Base-by-base conservation (phyloP, 2,329 filamentous ascomycete species). In the Penicillium sclerotigenum region DNA sequence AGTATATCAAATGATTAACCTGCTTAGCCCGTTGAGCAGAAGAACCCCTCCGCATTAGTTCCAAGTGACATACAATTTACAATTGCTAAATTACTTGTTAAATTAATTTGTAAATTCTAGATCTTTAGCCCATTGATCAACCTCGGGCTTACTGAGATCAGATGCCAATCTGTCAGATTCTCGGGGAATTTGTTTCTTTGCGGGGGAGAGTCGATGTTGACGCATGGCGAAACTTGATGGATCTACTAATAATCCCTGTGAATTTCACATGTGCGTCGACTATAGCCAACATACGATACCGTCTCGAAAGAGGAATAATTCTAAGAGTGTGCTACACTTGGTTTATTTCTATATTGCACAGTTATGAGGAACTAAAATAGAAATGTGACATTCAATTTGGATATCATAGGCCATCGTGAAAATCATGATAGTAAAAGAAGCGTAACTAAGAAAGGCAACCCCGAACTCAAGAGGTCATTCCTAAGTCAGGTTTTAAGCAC, bases 1-100 rank as follows among this genome's bases (percentile, higher is more conserved):
- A 48, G 31, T 56, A 59, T 62, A 64, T 62, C 58, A 57, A 61
- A 61, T 59, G 58, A 49, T 63, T 59, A 49, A 52, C 46, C 37
- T 47, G 26, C 51, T 54, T 52, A 42, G 36, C 47, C 33, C 22
- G 34, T 43, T 37, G 45, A 59, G 55, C 40, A 26, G 47, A 26
- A 37, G 45, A 18, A 41, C 41, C 38, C 37, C 41, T 31, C n/a
- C 6, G 26, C 26, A 20, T 28, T 31, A 14, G 26, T 24, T 24
- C n/a, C 6, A 18, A 28, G 22, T 26, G 10, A 37, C 20, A 36
- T 36, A 13, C 26, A 29, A 52, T 10, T 33, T 47, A 7, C 42
- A 20, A 6, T 45, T 18, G 13, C 26, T 9, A 31, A 45, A 43
- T 43, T 14, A 5, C 13, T 14, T 14, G 8, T 10, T 28, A 20